Evolutionary conservation across 208 protist species (phyloP).

Genomic region (Naegleria lovaniensis): DNA sequence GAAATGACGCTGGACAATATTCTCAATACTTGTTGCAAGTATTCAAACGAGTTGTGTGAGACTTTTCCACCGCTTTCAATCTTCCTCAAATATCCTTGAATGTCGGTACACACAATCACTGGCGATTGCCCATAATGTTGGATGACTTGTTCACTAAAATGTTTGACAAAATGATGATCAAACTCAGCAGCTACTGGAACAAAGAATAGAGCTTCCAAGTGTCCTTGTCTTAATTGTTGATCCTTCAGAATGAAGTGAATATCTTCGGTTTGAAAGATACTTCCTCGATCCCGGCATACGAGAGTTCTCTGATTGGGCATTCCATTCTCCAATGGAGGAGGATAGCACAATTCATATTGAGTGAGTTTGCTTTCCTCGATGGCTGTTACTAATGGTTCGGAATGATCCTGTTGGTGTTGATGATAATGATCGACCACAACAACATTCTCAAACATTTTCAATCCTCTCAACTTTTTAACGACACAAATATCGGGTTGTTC

Average conservation of each 20-base stretch:
- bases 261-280: background rate
- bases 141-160: background rate
- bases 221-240: background rate
- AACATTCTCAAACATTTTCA: background rate
- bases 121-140: background rate
- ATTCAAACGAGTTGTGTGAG: background rate
- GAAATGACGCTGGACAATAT: background rate
- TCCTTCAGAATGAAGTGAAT: background rate
- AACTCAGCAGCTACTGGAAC: slow-evolving; percentile 10
- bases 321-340: background rate
- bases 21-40: background rate
- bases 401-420: too few relatives aligned
- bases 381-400: too few relatives aligned
- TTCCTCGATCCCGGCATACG: background rate
- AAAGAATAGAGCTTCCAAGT: background rate
- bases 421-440: background rate
- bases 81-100: slow-evolving; percentile 1
- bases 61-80: background rate
- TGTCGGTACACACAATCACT: background rate
- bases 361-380: too few relatives aligned
- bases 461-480: background rate
- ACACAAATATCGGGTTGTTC: background rate
- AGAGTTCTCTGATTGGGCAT: background rate
- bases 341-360: background rate
- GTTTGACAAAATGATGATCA: background rate